Evolutionary conservation across 768 basidiomycete genomes (phyloP).

Genomic region (Lentinula edodes): DNA sequence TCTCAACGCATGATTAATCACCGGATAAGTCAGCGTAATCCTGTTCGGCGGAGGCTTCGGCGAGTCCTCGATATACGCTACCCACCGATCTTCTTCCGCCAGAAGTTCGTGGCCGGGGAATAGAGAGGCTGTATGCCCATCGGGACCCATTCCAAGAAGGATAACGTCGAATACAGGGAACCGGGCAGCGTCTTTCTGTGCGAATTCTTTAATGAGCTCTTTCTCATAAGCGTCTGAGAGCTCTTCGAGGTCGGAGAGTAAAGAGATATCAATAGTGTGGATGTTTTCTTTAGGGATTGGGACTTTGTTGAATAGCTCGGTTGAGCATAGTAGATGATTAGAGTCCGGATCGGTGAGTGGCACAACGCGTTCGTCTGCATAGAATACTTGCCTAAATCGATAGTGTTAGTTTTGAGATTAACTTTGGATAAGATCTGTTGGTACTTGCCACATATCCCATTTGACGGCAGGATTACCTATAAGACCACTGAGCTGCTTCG

Average conservation of each 20-base stretch:
- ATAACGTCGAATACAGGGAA: constrained; percentile 98
- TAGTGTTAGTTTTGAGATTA: neutral
- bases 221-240: constrained; percentile 79
- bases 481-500: constrained; percentile 73
- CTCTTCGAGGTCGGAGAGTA: constrained; percentile 72
- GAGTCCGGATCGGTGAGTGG: constrained; percentile 91
- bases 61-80: constrained; percentile 87
- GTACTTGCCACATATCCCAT: constrained; percentile 89
- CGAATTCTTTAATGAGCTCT: constrained; percentile 85
- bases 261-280: constrained; percentile 68
- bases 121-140: constrained; percentile 97
- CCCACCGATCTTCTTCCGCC: constrained; percentile 87
- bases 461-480: constrained; percentile 58
- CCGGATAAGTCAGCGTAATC: constrained; percentile 89
- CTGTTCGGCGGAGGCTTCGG: constrained; percentile 90
- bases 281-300: constrained; percentile 74
- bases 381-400: constrained; percentile 85
- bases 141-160: constrained; percentile 93
- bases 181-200: constrained; percentile 86
- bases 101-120: constrained; percentile 92
- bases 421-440: neutral
- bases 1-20: constrained; percentile 83
- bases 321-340: constrained; percentile 75
- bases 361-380: constrained; percentile 93
- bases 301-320: constrained; percentile 76